Percentiles rank a stretch among this genome's conserved stretches.
Evolutionary conservation across 371 early-diverging fungal genomes (phyloP).

Genomic region (Mucor racemosus): DNA sequence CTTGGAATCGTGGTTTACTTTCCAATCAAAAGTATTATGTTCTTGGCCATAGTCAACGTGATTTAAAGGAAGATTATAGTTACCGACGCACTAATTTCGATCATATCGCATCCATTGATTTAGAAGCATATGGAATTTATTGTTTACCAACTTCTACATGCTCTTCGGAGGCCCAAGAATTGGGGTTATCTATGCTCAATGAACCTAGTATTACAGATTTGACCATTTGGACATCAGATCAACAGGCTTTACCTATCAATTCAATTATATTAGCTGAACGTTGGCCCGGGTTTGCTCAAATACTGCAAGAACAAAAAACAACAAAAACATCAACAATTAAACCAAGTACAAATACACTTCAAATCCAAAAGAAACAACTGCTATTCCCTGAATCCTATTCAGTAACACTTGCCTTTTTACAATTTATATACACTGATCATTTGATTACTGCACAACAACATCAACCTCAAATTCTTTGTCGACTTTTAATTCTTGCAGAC

Average conservation of each 20-base stretch:
- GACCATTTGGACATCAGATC: constrained; percentile 61
- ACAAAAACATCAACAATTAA: too few relatives aligned
- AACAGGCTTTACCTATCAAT: constrained; percentile 59
- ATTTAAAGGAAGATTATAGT: constrained; percentile 75
- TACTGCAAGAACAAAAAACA: constrained; percentile 28
- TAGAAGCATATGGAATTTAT: constrained; percentile 77
- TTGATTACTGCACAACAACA: constrained; percentile 60
- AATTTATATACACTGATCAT: constrained; percentile 70
- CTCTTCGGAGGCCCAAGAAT: constrained; percentile 64
- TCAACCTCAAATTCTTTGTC: constrained; percentile 58
- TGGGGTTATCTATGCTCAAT: constrained; percentile 34
- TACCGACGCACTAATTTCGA: constrained; percentile 79
- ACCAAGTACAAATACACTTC: neutral
- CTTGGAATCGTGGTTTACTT: constrained; percentile 83
- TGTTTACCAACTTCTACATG: constrained; percentile 46
- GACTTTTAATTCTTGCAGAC: constrained; percentile 61
- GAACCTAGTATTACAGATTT: constrained; percentile 63
- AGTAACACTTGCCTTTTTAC: constrained; percentile 62
- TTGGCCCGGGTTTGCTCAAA: constrained; percentile 64
- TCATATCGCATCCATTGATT: constrained; percentile 70
- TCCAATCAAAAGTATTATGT: constrained; percentile 60
- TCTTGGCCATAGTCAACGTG: constrained; percentile 69
- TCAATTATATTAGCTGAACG: constrained; percentile 67
- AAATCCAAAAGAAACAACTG: constrained; percentile 20
- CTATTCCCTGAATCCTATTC: constrained; percentile 61